These are phyloP conservation scores for Colletotrichum zoysiae DNA, from an alignment of 2,329 filamentous ascomycete species.

Conservation along the genomic window DNA sequence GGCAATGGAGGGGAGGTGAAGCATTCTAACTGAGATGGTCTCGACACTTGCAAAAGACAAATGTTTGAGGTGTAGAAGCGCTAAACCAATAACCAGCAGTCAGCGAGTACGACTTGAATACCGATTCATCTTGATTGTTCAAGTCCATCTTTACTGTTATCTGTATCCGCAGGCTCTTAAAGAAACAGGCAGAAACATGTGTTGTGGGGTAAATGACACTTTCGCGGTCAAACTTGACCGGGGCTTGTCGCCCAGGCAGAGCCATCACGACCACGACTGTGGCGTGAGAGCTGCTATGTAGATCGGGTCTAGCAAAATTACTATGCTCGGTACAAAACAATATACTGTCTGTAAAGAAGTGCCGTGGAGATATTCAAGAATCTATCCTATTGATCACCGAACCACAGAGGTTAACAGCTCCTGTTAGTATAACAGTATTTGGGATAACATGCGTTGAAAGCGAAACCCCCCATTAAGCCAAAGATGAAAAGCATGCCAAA, in stretches of 20 bases:
- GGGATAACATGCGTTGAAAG: background rate
- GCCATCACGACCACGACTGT: background rate
- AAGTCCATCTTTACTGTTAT: background rate
- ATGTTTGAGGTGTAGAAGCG: background rate
- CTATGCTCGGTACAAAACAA: too few species aligned
- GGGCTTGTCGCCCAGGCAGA: background rate
- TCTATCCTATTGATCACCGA: too few species aligned
- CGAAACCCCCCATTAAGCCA: background rate
- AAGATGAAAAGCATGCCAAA: background rate
- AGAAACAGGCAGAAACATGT: slow-evolving; percentile 11
- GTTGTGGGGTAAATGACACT: background rate
- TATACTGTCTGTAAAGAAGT: too few species aligned
- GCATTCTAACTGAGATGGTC: slow-evolving; percentile 9
- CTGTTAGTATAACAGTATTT: too few species aligned
- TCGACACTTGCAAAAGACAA: background rate
- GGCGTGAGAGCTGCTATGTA: background rate
- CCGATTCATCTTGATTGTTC: background rate
- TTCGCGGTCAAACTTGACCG: background rate
- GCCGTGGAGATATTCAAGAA: too few species aligned
- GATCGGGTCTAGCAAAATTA: background rate
- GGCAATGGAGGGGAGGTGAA: slow-evolving; percentile 3
- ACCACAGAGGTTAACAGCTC: too few species aligned
- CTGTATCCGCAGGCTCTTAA: too few species aligned
- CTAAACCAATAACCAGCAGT: background rate
- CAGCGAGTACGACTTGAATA: background rate